phyloP scores from a whole-genome alignment of 2,329 filamentous ascomycete genomes.

The Pseudocercospora musae region DNA sequence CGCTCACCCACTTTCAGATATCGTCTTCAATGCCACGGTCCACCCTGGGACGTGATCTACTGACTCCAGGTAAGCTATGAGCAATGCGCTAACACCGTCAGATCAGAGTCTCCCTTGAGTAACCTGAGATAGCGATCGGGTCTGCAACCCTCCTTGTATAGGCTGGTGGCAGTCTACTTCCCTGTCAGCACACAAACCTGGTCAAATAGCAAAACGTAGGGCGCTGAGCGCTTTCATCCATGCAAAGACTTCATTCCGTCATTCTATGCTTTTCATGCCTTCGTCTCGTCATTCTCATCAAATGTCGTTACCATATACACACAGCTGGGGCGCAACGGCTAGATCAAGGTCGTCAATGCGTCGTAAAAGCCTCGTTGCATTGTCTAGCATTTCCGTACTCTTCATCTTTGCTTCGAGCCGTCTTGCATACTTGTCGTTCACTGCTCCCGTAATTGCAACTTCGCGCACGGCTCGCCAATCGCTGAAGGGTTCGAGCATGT shows the following conservation, averaged over 20 bases:
- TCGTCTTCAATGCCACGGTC: background rate
- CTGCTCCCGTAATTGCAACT: constrained; percentile 38
- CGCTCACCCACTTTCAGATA: background rate
- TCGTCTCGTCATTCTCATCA: constrained; percentile 12
- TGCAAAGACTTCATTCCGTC: background rate
- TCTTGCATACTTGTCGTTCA: constrained; percentile 39
- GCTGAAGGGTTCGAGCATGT: constrained; percentile 43
- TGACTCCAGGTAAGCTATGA: background rate
- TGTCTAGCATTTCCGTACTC: constrained; percentile 10
- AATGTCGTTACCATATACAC: constrained; percentile 30
- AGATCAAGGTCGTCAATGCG: constrained; percentile 14
- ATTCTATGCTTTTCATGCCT: background rate
- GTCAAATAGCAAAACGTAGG: background rate
- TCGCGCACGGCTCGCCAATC: constrained; percentile 37
- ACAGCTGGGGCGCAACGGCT: constrained; percentile 14
- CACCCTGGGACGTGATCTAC: background rate
- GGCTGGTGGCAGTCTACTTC: background rate
- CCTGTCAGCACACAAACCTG: background rate
- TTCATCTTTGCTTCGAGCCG: constrained; percentile 37
- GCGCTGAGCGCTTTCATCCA: background rate
- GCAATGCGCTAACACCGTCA: background rate
- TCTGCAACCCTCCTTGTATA: background rate
- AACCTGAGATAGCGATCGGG: background rate
- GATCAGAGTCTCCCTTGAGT: background rate
- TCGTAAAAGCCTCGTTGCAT: background rate